These are phyloP conservation scores for Podosphaera fusca DNA, from an alignment of 2,329 filamentous ascomycete species.

Conservation along the genomic window DNA sequence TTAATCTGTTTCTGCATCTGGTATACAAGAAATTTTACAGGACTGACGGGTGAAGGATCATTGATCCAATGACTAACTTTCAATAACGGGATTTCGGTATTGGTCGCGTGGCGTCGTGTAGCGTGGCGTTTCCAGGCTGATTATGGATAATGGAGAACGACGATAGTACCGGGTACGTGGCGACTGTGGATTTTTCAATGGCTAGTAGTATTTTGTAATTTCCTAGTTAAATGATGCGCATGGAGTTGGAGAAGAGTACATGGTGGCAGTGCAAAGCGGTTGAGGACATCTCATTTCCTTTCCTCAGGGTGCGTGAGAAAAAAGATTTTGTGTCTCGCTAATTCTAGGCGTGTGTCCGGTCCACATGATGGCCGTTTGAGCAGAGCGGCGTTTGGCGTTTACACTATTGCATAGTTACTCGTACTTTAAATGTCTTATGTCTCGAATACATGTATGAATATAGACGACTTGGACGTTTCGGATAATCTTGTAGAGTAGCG, in stretches of 20 bases:
- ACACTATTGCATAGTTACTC: neutral
- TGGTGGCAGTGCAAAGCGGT: neutral
- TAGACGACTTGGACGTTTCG: too few relatives aligned
- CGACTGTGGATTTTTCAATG: neutral
- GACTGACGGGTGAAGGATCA: slow-evolving; percentile 23
- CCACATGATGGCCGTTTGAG: neutral
- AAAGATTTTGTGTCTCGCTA: neutral
- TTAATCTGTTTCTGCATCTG: slow-evolving; percentile 88
- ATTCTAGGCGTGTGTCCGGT: neutral
- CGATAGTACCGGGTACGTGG: neutral
- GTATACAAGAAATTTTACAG: slow-evolving; percentile 98
- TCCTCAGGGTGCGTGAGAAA: neutral
- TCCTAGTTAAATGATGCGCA: neutral
- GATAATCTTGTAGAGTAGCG: too few relatives aligned
- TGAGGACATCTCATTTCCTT: neutral
- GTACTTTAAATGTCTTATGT: neutral
- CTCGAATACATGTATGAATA: neutral
- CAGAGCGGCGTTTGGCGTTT: neutral
- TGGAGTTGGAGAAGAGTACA: neutral
- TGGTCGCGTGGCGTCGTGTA: neutral
- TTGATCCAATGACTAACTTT: neutral
- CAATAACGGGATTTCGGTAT: neutral
- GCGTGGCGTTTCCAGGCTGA: neutral
- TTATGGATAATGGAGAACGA: neutral
- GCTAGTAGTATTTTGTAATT: neutral